Evolutionary conservation across 495 filamentous ascomycete species (phyloP).

Genomic region (Hypoxylon lienhwacheense): DNA sequence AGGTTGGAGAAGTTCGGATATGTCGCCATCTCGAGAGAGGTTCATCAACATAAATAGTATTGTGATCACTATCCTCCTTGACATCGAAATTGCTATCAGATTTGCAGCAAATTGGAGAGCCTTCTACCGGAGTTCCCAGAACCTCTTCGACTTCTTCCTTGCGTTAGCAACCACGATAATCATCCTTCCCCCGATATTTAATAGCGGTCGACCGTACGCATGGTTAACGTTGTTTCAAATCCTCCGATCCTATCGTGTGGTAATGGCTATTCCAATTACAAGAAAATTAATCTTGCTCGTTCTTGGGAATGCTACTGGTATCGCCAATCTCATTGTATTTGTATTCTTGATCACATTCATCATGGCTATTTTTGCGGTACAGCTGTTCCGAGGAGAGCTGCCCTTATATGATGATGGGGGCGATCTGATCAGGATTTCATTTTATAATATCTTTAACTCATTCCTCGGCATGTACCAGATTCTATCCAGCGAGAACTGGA

Average conservation of each 20-base stretch:
- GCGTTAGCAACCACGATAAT: slow-evolving; percentile 82
- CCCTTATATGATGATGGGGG: slow-evolving; percentile 59
- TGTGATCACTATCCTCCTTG: slow-evolving; percentile 74
- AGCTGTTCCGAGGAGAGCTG: slow-evolving; percentile 88
- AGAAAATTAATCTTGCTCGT: slow-evolving; percentile 83
- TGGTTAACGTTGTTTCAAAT: slow-evolving; percentile 96
- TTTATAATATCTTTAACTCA: slow-evolving; percentile 88
- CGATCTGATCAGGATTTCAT: slow-evolving; percentile 66
- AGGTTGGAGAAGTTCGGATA: slow-evolving; percentile 70
- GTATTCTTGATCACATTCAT: slow-evolving; percentile 95
- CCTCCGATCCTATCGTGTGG: slow-evolving; percentile 85
- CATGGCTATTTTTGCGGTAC: slow-evolving; percentile 87
- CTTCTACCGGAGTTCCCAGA: slow-evolving; percentile 71
- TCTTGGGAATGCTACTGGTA: slow-evolving; percentile 86
- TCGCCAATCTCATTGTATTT: slow-evolving; percentile 93
- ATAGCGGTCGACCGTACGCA: slow-evolving; percentile 75
- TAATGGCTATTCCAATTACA: slow-evolving; percentile 85
- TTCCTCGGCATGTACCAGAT: slow-evolving; percentile 99
- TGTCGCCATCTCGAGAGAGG: slow-evolving; percentile 57
- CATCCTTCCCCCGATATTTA: slow-evolving; percentile 77
- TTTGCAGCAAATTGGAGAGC: slow-evolving; percentile 75
- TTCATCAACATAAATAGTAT: slow-evolving; percentile 68
- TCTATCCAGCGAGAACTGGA: slow-evolving; percentile 98
- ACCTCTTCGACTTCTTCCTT: slow-evolving; percentile 78
- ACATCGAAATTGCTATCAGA: slow-evolving; percentile 80